Base-by-base conservation (phyloP, 305 asterid genomes). In the Fraxinus dipetala region DNA sequence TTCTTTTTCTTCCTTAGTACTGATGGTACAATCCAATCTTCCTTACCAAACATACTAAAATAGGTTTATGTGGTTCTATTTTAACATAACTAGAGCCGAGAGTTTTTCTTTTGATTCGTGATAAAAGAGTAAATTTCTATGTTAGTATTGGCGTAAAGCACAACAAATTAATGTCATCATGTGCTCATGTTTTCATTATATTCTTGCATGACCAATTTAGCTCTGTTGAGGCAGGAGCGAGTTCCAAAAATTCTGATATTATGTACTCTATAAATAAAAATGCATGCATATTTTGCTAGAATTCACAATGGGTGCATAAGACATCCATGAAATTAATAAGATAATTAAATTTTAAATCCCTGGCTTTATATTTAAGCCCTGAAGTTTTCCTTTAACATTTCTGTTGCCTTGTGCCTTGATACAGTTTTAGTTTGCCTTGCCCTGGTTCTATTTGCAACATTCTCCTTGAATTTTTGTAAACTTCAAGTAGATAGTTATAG, bases 61-160 rank as follows among this genome's bases (percentile, higher is more conserved):
- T 8, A 22, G 70, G 43, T 40, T 72, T 70, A 0, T 32, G 82
- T 22, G 26, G 61, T 82, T 78, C 67, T 20, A 79, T 8, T 81
- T 73, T 11, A 13, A 13, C 74, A 45, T 26, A 73, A 65, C 69
- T 20, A 59, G 13, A 45, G 36, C 28, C 5, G 9, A 65, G 36
- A 51, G 6, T n/a, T 70, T 67, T 26, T 28, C 45, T 74, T 13
- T 59, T 8, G 5, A 22, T 59, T 59, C 69, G 1, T 59, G 69
- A 59, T 59, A 59, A 59, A 59, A 59, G 69, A 22, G 14, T 59
- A 59, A 20, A 59, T 20, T 59, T 20, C 30, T 7, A 7, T 20
- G 13, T 59, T 6, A 59, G 69, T 59, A 59, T 59, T 59, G 69
- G 30, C 30, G 24, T 20, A 59, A 59, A 59, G 69, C 69, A 54